A percentile compares a stretch with the other conserved stretches of the same genome.
Conservation (phyloP, 2,329 filamentous ascomycete genomes). For the Fragosphaeria purpurea region DNA sequence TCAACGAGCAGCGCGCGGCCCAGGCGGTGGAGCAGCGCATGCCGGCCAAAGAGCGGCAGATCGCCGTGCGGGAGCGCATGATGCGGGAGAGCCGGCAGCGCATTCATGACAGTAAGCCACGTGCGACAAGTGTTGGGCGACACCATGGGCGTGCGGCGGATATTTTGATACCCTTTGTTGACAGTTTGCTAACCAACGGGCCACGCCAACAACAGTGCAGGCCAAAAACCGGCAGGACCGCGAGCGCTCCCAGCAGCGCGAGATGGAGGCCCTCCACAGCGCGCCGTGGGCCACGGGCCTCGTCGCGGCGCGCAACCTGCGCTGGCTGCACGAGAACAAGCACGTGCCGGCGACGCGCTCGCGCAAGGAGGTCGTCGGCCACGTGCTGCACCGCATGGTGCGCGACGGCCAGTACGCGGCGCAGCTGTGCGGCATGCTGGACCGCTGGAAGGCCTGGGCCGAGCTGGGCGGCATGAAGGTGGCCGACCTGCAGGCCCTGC, state of each 20-base stretch:
- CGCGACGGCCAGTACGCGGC: slow-evolving; percentile 34
- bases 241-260: slow-evolving; percentile 35
- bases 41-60: slow-evolving; percentile 29
- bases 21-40: slow-evolving; percentile 34
- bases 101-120: slow-evolving; percentile 31
- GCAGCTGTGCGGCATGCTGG: slow-evolving; percentile 33
- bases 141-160: no score
- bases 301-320: slow-evolving; percentile 33
- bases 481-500: slow-evolving; percentile 30
- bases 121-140: no score
- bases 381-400: slow-evolving; percentile 42
- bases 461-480: slow-evolving; percentile 44
- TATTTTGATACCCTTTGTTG: no score
- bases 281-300: slow-evolving; percentile 41
- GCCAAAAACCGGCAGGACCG: slow-evolving; percentile 28
- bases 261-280: slow-evolving; percentile 41
- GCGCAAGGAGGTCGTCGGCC: slow-evolving; percentile 33
- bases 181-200: no score
- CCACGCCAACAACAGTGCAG: slow-evolving; percentile 24
- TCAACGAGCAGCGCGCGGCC: slow-evolving; percentile 30
- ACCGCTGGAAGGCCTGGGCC: slow-evolving; percentile 44
- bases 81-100: slow-evolving; percentile 32
- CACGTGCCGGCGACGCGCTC: neutral
- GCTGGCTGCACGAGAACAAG: slow-evolving; percentile 29
- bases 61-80: slow-evolving; percentile 30